A percentile compares a stretch with the other conserved stretches of the same genome.
These are phyloP conservation scores for Aureobasidium sp. DNA, from an alignment of 2,329 filamentous ascomycete genomes.

Conservation along the genomic window DNA sequence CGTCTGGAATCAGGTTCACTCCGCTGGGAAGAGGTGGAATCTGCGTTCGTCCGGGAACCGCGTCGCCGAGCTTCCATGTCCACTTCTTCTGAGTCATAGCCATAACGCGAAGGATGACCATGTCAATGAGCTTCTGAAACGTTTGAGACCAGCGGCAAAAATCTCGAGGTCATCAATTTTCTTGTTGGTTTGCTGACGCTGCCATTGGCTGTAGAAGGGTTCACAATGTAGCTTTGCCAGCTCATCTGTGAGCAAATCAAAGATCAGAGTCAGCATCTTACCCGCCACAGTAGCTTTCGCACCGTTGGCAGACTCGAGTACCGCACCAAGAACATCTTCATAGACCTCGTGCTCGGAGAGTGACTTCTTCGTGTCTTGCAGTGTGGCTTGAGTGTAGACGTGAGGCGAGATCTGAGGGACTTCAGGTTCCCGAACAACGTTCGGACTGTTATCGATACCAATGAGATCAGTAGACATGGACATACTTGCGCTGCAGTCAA, in stretches of 20 bases:
- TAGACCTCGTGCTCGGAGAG: conserved; percentile 23
- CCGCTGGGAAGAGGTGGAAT: conserved; percentile 17
- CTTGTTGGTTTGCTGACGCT: not conserved
- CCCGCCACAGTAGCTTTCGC: conserved; percentile 16
- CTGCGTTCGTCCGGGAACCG: conserved; percentile 17
- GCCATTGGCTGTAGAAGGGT: not conserved
- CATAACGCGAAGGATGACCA: conserved; percentile 22
- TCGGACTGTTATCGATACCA: conserved; percentile 22
- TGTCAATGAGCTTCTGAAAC: conserved; percentile 22
- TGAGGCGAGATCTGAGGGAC: not conserved
- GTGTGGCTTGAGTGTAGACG: conserved; percentile 12
- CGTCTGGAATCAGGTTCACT: conserved; percentile 20
- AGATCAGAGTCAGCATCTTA: conserved; percentile 18
- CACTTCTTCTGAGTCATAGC: conserved; percentile 17
- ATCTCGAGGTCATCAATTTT: not conserved
- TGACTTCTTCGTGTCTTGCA: conserved; percentile 24
- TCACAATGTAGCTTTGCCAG: conserved; percentile 1
- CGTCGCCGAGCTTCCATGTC: conserved; percentile 23
- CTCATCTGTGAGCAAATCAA: conserved; percentile 14
- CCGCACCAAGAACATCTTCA: conserved; percentile 24
- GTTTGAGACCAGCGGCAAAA: conserved; percentile 17
- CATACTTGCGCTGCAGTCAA: conserved; percentile 31
- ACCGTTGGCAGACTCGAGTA: conserved; percentile 14
- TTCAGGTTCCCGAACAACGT: not conserved
- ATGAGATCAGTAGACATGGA: conserved; percentile 23